These are phyloP conservation scores for Phytophthora multivora DNA, from an alignment of 352 stramenopile species.

Conservation along the genomic window DNA sequence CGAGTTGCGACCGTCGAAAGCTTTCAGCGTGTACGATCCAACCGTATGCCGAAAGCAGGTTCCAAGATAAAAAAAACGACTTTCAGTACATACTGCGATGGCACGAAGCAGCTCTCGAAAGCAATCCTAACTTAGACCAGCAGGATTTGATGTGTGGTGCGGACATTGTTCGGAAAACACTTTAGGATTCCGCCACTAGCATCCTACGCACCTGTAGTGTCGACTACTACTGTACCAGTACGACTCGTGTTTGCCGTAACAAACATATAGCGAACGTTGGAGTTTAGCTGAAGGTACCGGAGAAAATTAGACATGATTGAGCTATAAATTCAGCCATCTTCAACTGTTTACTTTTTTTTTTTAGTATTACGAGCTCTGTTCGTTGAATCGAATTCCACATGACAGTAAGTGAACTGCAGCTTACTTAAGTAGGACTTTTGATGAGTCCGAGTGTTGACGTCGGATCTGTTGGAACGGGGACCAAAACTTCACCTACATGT, in stretches of 20 bases:
- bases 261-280: no score
- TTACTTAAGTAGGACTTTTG: no score
- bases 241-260: no score
- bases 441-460: background rate
- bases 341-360: background rate
- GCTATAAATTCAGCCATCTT: background rate
- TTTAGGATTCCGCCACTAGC: no score
- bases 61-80: background rate
- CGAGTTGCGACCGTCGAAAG: background rate
- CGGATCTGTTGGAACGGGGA: background rate
- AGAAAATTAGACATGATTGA: no score
- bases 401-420: background rate
- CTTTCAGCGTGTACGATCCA: background rate
- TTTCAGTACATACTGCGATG: background rate
- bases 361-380: background rate
- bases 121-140: background rate
- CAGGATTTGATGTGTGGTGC: no score
- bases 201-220: no score
- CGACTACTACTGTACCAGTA: no score
- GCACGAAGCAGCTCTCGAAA: slow-evolving; percentile 9
- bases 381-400: slow-evolving; percentile 1
- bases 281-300: no score
- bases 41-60: background rate
- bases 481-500: background rate
- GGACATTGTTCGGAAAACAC: no score